Conservation (phyloP, 2,329 filamentous ascomycete genomes). For the Lachnellula arida region DNA sequence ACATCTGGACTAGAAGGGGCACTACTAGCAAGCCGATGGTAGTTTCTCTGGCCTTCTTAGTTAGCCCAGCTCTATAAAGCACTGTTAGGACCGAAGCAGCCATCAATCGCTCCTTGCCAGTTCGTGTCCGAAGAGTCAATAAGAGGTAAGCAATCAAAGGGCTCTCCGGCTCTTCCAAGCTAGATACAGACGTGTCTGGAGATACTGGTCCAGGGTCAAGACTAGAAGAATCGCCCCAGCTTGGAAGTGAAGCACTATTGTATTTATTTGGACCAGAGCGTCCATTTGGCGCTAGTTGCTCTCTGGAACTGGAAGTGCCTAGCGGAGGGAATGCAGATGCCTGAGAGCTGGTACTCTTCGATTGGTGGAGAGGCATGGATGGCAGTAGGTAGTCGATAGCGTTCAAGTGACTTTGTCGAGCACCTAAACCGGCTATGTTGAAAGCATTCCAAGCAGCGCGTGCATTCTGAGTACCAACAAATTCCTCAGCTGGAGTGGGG, state of each 20-base stretch:
- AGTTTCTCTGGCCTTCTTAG: conserved; percentile 58
- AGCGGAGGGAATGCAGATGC: conserved; percentile 51
- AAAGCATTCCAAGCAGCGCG: conserved; percentile 48
- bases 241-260: conserved; percentile 14
- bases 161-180: conserved; percentile 60
- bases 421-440: conserved; percentile 45
- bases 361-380: conserved; percentile 41
- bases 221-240: conserved; percentile 17
- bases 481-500: conserved; percentile 42
- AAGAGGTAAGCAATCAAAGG: conserved; percentile 71
- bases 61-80: conserved; percentile 63
- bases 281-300: conserved; percentile 31
- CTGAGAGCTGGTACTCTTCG: conserved; percentile 32
- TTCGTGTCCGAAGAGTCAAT: conserved; percentile 52
- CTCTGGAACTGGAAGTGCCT: conserved; percentile 39
- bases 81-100: conserved; percentile 65
- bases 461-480: conserved; percentile 44
- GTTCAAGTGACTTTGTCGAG: conserved; percentile 38
- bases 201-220: conserved; percentile 11
- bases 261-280: conserved; percentile 18
- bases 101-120: conserved; percentile 58
- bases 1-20: conserved; percentile 62
- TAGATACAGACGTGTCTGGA: conserved; percentile 30
- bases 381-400: conserved; percentile 65
- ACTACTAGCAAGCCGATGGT: conserved; percentile 64